Percentiles rank a stretch among this genome's conserved stretches.
phyloP scores from a whole-genome alignment of 2,329 filamentous ascomycete genomes.

The Sporothrix globosa region DNA sequence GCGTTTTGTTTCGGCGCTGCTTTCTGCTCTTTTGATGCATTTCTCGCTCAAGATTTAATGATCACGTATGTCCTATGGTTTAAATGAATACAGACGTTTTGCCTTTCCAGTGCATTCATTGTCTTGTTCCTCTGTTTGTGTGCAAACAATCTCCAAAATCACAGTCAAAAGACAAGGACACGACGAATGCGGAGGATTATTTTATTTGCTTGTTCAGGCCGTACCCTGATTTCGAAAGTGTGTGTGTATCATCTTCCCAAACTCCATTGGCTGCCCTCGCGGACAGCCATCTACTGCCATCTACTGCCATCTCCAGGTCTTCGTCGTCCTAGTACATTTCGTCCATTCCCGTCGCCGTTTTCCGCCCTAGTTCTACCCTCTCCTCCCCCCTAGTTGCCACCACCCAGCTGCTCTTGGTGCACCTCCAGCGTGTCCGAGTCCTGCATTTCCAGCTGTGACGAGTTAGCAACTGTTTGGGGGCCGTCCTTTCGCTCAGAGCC shows the following conservation, averaged over 20 bases:
- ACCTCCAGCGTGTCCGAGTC: slow-evolving; percentile 97
- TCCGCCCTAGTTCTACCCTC: no score
- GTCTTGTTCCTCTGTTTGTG: neutral
- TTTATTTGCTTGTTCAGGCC: neutral
- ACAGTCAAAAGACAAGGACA: neutral
- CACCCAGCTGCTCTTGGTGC: slow-evolving; percentile 96
- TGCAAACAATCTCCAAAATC: neutral
- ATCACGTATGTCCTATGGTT: neutral
- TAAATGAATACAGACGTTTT: slow-evolving; percentile 11
- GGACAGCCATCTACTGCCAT: neutral
- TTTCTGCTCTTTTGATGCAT: slow-evolving; percentile 4
- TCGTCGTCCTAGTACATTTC: neutral
- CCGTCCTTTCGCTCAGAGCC: no score
- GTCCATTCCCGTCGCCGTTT: neutral
- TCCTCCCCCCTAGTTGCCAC: slow-evolving; percentile 42
- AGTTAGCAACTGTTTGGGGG: neutral
- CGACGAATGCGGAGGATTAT: neutral
- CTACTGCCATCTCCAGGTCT: neutral
- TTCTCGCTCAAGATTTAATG: slow-evolving; percentile 18
- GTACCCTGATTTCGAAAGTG: neutral
- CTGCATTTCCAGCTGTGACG: slow-evolving; percentile 82
- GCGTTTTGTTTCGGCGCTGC: no score
- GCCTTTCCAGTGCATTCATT: neutral
- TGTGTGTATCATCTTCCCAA: slow-evolving; percentile 14
- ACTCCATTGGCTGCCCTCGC: neutral